Conservation (phyloP, 108 stramenopile genomes). For the Parietichytrium sp. region DNA sequence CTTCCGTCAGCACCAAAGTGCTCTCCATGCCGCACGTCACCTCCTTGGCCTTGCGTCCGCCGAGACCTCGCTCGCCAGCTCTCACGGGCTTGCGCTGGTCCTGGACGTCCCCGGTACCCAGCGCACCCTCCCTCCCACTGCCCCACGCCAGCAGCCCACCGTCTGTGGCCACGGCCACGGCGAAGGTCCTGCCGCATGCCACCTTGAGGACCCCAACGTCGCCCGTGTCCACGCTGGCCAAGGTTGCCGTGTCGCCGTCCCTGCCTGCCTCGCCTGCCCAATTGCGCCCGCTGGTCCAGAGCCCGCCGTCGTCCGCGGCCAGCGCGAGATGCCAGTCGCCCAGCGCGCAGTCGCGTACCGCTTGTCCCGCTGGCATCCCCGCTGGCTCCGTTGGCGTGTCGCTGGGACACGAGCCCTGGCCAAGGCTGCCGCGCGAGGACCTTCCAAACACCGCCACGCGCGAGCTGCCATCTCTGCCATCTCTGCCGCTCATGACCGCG, state of each 20-base stretch:
- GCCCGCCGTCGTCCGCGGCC: not conserved
- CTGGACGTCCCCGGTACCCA: not conserved
- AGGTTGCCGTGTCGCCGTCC: not conserved
- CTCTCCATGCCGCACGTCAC: not conserved
- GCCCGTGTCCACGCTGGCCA: not conserved
- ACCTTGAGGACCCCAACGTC: not conserved
- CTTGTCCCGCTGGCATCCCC: not conserved
- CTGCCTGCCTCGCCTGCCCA: slow-evolving; percentile 18
- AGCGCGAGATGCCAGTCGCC: slow-evolving; percentile 13
- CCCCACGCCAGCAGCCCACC: not conserved
- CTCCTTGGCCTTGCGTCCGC: not conserved
- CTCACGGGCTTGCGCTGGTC: not conserved
- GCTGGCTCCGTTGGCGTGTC: not conserved
- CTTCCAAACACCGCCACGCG: not conserved
- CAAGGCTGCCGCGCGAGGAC: slow-evolving; percentile 22
- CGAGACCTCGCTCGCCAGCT: not conserved
- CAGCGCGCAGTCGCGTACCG: not conserved
- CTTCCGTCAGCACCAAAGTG: not conserved
- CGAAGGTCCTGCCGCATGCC: not conserved
- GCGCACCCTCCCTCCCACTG: not conserved
- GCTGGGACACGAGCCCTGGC: not conserved
- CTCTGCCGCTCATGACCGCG: not conserved
- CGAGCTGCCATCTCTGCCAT: not conserved
- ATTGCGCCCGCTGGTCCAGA: slow-evolving; percentile 33
- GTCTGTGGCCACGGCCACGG: not conserved